A percentile compares a stretch with the other conserved stretches of the same genome.
phyloP scores from a whole-genome alignment of 1,284 basidiomycete species.

The Phenoliferia sp. region DNA sequence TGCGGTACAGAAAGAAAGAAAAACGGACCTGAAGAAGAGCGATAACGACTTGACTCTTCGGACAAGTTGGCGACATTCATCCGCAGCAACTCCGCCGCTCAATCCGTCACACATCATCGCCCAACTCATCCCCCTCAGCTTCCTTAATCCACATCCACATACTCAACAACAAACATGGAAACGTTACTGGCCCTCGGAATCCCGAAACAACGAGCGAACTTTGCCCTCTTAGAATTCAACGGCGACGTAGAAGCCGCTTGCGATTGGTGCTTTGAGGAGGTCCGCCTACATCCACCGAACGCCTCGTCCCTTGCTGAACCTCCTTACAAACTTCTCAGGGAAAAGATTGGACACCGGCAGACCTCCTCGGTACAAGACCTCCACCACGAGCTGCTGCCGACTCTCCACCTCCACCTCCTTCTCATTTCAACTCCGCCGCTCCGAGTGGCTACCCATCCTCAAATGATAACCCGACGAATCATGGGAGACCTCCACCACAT shows the following conservation, averaged over 20 bases:
- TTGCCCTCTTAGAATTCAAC: not conserved
- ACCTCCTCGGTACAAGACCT: not conserved
- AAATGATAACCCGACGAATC: not conserved
- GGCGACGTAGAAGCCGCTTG: not conserved
- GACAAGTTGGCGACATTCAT: no score
- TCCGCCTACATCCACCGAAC: no score
- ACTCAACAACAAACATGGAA: no score
- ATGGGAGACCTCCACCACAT: not conserved
- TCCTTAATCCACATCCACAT: no score
- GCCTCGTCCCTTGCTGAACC: not conserved
- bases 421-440: no score
- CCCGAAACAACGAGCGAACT: not conserved
- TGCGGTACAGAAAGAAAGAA: no score
- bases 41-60: no score
- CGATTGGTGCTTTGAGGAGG: not conserved
- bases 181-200: not conserved
- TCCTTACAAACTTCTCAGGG: not conserved
- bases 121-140: no score
- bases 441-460: not conserved
- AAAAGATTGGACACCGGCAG: not conserved
- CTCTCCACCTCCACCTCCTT: not conserved
- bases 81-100: no score
- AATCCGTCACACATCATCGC: no score
- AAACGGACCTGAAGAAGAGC: no score
- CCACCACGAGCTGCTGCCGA: not conserved